Conservation (phyloP, 177 flowering plant species). For the Vitis hybrid region DNA sequence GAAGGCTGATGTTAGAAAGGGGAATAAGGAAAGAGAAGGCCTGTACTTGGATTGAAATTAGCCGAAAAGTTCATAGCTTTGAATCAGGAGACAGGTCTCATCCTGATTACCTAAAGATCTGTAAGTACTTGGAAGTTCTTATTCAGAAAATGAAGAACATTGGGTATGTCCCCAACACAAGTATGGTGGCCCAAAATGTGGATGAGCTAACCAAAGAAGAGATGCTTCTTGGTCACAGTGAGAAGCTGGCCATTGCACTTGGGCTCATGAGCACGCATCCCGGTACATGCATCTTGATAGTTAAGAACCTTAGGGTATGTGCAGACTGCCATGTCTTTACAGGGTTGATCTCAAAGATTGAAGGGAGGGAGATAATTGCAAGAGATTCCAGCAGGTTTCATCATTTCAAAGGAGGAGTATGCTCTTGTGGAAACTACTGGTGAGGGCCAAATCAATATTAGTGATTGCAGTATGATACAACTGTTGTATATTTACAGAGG, state of each 20-base stretch:
- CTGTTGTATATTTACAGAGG: not conserved
- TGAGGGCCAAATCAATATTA: conserved; percentile 9
- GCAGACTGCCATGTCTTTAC: conserved; percentile 33
- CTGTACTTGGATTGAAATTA: conserved; percentile 37
- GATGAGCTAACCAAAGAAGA: conserved; percentile 32
- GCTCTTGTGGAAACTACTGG: conserved; percentile 42
- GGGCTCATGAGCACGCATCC: conserved; percentile 36
- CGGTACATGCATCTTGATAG: conserved; percentile 23
- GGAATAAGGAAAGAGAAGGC: conserved; percentile 47
- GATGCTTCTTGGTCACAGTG: conserved; percentile 35
- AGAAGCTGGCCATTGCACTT: conserved; percentile 37
- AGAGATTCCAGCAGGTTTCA: conserved; percentile 42
- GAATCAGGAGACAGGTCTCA: conserved; percentile 47
- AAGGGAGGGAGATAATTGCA: conserved; percentile 37
- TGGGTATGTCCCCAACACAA: conserved; percentile 37
- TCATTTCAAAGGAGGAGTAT: conserved; percentile 33
- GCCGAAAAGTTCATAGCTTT: conserved; percentile 35
- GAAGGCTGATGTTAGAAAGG: conserved; percentile 36
- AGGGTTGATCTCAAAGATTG: conserved; percentile 24
- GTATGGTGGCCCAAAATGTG: conserved; percentile 38
- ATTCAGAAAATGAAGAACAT: conserved; percentile 23
- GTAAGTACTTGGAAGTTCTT: conserved; percentile 20
- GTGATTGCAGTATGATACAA: not conserved
- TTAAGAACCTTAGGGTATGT: conserved; percentile 43
- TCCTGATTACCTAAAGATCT: conserved; percentile 26